Evolutionary conservation across 192 early-diverging fungal genomes (phyloP).

Genomic region (Podila minutissima): DNA sequence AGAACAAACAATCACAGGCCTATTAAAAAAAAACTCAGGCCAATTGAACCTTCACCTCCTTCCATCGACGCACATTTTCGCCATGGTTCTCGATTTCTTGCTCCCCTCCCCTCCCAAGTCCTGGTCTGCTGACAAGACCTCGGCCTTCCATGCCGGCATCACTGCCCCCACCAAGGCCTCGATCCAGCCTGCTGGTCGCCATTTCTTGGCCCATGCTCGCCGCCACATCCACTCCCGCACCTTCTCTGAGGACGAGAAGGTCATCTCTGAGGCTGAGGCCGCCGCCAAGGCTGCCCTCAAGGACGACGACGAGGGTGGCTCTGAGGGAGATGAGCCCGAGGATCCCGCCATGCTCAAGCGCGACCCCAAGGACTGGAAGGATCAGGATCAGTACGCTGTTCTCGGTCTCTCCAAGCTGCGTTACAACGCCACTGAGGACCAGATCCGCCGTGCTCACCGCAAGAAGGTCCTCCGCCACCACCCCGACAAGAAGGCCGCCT

Average conservation of each 20-base stretch:
- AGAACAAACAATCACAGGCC: too few species aligned
- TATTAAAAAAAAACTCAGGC: too few species aligned
- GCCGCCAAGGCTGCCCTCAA: constrained; percentile 43
- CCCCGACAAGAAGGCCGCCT: constrained; percentile 97
- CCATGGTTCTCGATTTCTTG: constrained; percentile 67
- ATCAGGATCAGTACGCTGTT: constrained; percentile 97
- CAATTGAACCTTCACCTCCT: too few species aligned
- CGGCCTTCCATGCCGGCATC: constrained; percentile 52
- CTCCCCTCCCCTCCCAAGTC: constrained; percentile 77
- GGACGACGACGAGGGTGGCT: constrained; percentile 63
- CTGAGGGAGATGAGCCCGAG: constrained; percentile 88
- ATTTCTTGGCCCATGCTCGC: constrained; percentile 69
- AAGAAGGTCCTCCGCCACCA: constrained; percentile 97
- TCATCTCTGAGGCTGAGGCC: constrained; percentile 55
- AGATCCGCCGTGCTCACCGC: constrained; percentile 92
- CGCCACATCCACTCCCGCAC: constrained; percentile 68
- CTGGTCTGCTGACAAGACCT: constrained; percentile 65
- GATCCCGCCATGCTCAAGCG: constrained; percentile 73
- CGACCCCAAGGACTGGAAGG: constrained; percentile 97
- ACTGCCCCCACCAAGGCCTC: constrained; percentile 47
- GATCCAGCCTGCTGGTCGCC: constrained; percentile 66
- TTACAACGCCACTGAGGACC: constrained; percentile 89
- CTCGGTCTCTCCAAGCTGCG: constrained; percentile 91
- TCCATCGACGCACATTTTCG: constrained; percentile 9
- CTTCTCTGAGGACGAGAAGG: constrained; percentile 69